Evolutionary conservation across 495 filamentous ascomycete species (phyloP).

Genomic region (Hypoxylon subgilvum): DNA sequence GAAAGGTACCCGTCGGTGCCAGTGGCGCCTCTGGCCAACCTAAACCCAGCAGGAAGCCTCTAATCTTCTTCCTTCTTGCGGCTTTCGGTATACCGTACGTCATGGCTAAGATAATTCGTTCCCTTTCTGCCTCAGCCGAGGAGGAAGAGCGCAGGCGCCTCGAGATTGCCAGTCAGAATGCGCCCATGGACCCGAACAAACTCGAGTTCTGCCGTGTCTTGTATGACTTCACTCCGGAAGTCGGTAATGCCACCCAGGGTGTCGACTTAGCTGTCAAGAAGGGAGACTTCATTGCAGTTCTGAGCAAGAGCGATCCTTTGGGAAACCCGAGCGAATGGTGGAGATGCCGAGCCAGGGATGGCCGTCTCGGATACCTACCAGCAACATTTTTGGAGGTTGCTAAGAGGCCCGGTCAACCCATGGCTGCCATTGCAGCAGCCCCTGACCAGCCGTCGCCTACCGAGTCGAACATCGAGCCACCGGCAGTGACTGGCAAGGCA

Average conservation of each 20-base stretch:
- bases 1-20: slow-evolving; percentile 44
- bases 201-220: slow-evolving; percentile 93
- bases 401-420: slow-evolving; percentile 58
- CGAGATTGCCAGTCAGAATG: slow-evolving; percentile 52
- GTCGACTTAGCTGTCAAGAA: slow-evolving; percentile 92
- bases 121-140: slow-evolving; percentile 81
- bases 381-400: slow-evolving; percentile 86
- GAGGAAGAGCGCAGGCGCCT: slow-evolving; percentile 72
- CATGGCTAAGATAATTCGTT: slow-evolving; percentile 90
- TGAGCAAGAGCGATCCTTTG: slow-evolving; percentile 89
- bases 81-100: slow-evolving; percentile 95
- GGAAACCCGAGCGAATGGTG: slow-evolving; percentile 96
- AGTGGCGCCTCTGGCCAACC: slow-evolving; percentile 59
- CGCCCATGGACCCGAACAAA: slow-evolving; percentile 78
- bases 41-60: slow-evolving; percentile 87
- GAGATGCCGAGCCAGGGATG: slow-evolving; percentile 92
- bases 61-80: slow-evolving; percentile 92
- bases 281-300: slow-evolving; percentile 92
- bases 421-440: slow-evolving; percentile 62
- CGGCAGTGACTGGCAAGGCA: slow-evolving; percentile 65
- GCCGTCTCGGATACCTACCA: slow-evolving; percentile 88
- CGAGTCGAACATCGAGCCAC: slow-evolving; percentile 54
- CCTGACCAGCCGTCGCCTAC: slow-evolving; percentile 59
- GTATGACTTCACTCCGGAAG: slow-evolving; percentile 89
- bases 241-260: slow-evolving; percentile 66